Base-by-base conservation (phyloP, 257 asterid genomes). In the Coffea canephora region DNA sequence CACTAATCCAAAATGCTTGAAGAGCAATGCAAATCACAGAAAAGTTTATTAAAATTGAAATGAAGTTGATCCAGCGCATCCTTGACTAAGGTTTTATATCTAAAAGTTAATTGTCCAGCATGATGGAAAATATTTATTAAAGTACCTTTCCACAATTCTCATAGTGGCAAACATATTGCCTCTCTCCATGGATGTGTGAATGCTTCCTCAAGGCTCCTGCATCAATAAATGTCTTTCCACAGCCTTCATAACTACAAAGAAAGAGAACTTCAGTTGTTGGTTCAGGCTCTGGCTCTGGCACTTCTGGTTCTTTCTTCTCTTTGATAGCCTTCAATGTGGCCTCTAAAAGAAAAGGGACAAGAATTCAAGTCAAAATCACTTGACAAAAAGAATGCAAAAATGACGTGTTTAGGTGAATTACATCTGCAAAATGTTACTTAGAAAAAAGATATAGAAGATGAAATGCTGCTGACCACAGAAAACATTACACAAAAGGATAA, bases 121-220 rank as follows among this genome's bases (percentile, higher is more conserved):
- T 41, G 43, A 3, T 55, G 34, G 34, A 69, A 55, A 57, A 15
- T 25, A 48, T 76, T n/a, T 52, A 11, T 34, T 15, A 13, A 2
- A 48, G 67, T 83, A 92, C 97, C 94, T 89, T 92, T 73, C 96
- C 96, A 76, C 97, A 93, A 73, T 90, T 90, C 79, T 90, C 97
- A 85, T 96, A 96, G 71, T 92, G 97, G 83, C 99, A 96, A 82
- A 90, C 84, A 80, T 90, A 94, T 76, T 96, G 99, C 79, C 98
- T 92, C 91, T 96, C 99, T 79, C 98, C 99, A 36, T 96, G 99
- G 81, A 96, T 94, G 88, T 94, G 97, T 74, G 99, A 91, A 82
- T 96, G 99, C 89, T 96, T 96, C 90, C 91, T 96, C 91, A 96
- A 88, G 78, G 98, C 97, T 74, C 95, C 97, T 39, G 97, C 97